phyloP scores from a whole-genome alignment of 495 filamentous ascomycete species.

The Gamarada debralockiae region DNA sequence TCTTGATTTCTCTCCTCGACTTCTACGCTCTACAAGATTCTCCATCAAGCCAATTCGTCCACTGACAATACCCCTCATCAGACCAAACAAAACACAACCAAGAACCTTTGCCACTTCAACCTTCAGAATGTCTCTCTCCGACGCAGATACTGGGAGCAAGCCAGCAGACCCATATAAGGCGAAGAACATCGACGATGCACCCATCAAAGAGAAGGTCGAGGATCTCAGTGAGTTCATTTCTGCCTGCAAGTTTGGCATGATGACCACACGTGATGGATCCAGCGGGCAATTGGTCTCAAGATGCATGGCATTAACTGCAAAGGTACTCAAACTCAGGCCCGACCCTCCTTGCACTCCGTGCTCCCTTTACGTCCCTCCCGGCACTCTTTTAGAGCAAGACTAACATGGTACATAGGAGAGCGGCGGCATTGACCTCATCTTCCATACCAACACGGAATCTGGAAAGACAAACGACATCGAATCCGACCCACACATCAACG shows the following conservation, averaged over 20 bases:
- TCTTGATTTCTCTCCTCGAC: too few species aligned
- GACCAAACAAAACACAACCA: too few species aligned
- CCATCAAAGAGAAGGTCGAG: constrained; percentile 74
- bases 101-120: too few species aligned
- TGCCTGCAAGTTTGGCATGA: constrained; percentile 74
- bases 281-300: constrained; percentile 65
- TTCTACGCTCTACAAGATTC: too few species aligned
- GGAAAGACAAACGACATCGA: constrained; percentile 85
- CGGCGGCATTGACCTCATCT: constrained; percentile 80
- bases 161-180: constrained; percentile 74
- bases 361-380: not conserved
- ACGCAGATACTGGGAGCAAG: too few species aligned
- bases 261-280: constrained; percentile 57
- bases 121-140: too few species aligned
- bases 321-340: constrained; percentile 53
- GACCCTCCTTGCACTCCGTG: not conserved
- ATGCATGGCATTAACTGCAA: constrained; percentile 88
- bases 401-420: constrained; percentile 50
- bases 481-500: constrained; percentile 73
- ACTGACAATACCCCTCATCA: too few species aligned
- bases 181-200: constrained; percentile 62
- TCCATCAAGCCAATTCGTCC: too few species aligned
- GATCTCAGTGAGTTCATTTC: constrained; percentile 67
- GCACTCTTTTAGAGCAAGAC: not conserved
- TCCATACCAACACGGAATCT: constrained; percentile 91